Conservation (phyloP, 2,329 filamentous ascomycete genomes). For the Helotiales sp. region DNA sequence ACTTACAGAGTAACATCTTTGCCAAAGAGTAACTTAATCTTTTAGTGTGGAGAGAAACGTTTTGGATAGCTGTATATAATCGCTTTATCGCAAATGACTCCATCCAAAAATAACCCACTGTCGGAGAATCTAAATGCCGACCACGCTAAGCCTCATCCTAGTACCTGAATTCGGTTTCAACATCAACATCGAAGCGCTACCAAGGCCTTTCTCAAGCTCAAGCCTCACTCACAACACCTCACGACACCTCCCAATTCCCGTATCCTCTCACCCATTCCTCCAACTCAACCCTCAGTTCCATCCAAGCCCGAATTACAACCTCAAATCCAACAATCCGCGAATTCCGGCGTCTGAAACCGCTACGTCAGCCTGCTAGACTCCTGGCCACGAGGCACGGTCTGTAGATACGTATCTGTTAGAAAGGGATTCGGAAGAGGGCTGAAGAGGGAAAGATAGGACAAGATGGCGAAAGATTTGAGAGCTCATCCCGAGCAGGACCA, state of each 20-base stretch:
- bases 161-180: conserved; percentile 8
- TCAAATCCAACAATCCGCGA: background rate
- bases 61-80: background rate
- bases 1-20: conserved; percentile 70
- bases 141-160: conserved; percentile 3
- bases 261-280: background rate
- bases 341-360: background rate
- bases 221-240: background rate
- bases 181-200: conserved; percentile 4
- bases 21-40: background rate
- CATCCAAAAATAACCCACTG: conserved; percentile 12
- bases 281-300: background rate
- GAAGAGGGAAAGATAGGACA: conserved; percentile 5
- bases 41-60: background rate
- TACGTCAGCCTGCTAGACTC: background rate
- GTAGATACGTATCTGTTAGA: background rate
- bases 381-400: background rate
- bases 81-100: background rate
- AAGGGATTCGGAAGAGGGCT: background rate
- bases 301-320: background rate
- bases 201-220: conserved; percentile 7
- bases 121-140: conserved; percentile 14
- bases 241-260: background rate
- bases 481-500: conserved; percentile 36
- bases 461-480: conserved; percentile 39